Evolutionary conservation across 345 rosid species (phyloP), one percentile per base, ranked within the genome.

Genomic region (Viola odorata): DNA sequence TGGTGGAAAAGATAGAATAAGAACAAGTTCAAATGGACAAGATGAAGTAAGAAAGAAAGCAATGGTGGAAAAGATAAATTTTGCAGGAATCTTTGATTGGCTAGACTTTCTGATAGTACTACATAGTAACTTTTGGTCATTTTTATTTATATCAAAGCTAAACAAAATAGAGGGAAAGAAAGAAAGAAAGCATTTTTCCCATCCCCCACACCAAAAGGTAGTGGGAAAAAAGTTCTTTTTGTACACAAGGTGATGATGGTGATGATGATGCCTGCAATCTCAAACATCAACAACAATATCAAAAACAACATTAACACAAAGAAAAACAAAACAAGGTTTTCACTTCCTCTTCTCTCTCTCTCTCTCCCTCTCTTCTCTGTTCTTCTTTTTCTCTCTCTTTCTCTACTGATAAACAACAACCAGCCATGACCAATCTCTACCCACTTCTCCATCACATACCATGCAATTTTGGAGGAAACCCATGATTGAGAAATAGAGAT

Each of bases 231-330:
- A 75, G 82, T 64, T 79, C 74, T 80, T 80, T 80, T 77, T 80
- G 84, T 75, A 63, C 80, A 73, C 68, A 70, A 69, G 64, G 87
- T 75, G 77, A 73, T 74, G 80, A 74, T 76, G 78, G 74, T 60
- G 77, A 78, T 77, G 83, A 82, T 80, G 81, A 73, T 82, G 80
- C 84, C 74, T 82, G 69, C 72, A 75, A 66, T 71, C 87, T 69
- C 76, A 73, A 66, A 67, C 81, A 69, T 38, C 75, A 60, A 41
- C 67, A 54, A 42, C 72, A 63, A n/a, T 73, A 62, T 23, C 44
- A 73, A 41, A 36, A 32, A 37, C 73, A 58, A 37, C 79, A 61
- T 56, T 16, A 56, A 45, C 71, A 23, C 71, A 17, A 56, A 38
- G 61, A 60, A 44, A 16, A 57, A 44, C 62, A 62, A 66, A 17